A percentile compares a stretch with the other conserved stretches of the same genome.
These are phyloP conservation scores for Lachancea mirantina DNA, from an alignment of 805 yeast species.

Conservation along the genomic window DNA sequence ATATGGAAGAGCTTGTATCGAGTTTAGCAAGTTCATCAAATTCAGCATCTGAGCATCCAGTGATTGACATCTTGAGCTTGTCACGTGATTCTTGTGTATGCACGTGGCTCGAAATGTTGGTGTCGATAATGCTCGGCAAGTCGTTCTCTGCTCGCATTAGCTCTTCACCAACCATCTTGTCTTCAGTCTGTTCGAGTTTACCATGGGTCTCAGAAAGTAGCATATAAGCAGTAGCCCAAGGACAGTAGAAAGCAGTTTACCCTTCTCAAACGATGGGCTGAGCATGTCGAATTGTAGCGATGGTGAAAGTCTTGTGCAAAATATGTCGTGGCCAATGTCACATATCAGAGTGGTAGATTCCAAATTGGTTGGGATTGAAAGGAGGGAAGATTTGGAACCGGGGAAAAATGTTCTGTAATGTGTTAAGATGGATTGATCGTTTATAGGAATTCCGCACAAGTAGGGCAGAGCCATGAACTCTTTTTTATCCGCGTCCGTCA, in stretches of 20 bases:
- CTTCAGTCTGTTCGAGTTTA: conserved; percentile 45
- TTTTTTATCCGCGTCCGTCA: conserved; percentile 44
- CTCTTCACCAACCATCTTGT: conserved; percentile 41
- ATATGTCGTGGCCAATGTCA: conserved; percentile 59
- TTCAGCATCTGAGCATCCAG: too few relatives aligned
- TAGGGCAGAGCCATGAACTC: conserved; percentile 60
- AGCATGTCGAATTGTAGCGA: conserved; percentile 78
- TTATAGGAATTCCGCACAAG: conserved; percentile 50
- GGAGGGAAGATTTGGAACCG: conserved; percentile 28
- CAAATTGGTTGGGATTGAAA: conserved; percentile 53
- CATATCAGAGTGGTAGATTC: conserved; percentile 80
- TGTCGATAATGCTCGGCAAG: too few relatives aligned
- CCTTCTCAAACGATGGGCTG: conserved; percentile 58
- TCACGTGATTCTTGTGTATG: too few relatives aligned
- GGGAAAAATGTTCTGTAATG: conserved; percentile 42
- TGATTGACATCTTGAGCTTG: too few relatives aligned
- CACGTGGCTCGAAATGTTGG: too few relatives aligned
- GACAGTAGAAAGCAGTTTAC: conserved; percentile 56
- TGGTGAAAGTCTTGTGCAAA: conserved; percentile 72
- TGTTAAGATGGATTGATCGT: conserved; percentile 43
- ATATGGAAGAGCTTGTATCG: too few relatives aligned
- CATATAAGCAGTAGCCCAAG: conserved; percentile 41
- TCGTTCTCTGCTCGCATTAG: too few relatives aligned
- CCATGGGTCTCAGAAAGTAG: conserved; percentile 50
- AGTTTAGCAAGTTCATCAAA: too few relatives aligned